Conservation (phyloP, 257 asterid species). For the Paulownia fortunei region DNA sequence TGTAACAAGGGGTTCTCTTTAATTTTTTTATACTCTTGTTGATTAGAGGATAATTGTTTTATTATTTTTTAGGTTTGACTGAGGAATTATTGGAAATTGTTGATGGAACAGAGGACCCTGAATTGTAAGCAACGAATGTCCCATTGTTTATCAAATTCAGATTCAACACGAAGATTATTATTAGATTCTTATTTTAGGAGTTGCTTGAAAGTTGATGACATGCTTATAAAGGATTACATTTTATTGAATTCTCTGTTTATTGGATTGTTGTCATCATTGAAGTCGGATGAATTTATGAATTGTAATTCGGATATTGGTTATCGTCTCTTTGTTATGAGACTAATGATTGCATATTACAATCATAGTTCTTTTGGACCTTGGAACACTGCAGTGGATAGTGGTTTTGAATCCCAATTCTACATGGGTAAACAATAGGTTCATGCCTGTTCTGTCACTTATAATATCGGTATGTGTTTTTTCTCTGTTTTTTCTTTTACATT, state of each 20-base stretch:
- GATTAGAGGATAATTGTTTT: not conserved
- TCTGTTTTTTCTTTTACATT: no score
- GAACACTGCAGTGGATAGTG: no score
- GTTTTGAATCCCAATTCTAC: no score
- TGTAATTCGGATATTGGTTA: not conserved
- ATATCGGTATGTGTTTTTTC: not conserved
- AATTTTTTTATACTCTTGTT: not conserved
- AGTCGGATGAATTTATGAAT: not conserved
- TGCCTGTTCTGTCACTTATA: no score
- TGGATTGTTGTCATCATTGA: not conserved
- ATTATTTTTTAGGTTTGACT: not conserved
- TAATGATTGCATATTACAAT: not conserved
- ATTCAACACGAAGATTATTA: no score
- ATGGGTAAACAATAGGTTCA: no score
- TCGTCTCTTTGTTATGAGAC: no score
- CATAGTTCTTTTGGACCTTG: no score
- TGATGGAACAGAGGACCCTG: not conserved
- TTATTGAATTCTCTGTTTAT: not conserved
- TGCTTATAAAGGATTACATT: not conserved
- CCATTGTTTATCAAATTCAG: not conserved
- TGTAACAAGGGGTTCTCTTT: not conserved
- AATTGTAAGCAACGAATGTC: not conserved
- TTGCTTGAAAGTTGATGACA: no score
- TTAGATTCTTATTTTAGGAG: not conserved
- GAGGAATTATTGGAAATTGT: not conserved